A percentile compares a stretch with the other conserved stretches of the same genome.
Conservation (phyloP, 2,329 filamentous ascomycete species). For the Cladosporium velox region DNA sequence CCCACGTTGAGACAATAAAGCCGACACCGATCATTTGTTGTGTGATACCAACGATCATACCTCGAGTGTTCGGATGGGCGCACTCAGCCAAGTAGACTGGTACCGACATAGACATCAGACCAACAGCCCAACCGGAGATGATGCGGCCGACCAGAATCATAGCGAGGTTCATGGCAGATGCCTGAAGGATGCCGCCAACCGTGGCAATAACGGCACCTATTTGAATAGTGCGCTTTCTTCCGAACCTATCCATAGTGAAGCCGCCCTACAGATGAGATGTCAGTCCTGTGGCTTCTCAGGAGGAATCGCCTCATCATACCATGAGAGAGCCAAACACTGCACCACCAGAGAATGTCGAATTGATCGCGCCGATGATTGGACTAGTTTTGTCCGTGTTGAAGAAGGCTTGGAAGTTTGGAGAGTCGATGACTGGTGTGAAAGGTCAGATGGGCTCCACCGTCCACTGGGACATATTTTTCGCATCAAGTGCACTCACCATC, state of each 20-base stretch:
- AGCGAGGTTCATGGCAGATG: conserved; percentile 55
- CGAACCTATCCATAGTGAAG: conserved; percentile 62
- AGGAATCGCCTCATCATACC: conserved; percentile 27
- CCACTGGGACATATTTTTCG: background rate
- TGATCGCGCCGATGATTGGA: conserved; percentile 47
- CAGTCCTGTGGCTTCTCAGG: background rate
- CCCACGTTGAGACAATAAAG: conserved; percentile 58
- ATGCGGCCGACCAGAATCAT: conserved; percentile 63
- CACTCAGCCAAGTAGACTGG: conserved; percentile 66
- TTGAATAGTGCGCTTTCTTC: conserved; percentile 61
- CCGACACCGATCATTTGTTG: conserved; percentile 61
- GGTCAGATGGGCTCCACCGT: background rate
- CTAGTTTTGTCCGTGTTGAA: conserved; percentile 48
- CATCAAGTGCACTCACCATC: conserved; percentile 38
- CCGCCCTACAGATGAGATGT: conserved; percentile 35
- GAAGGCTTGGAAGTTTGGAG: conserved; percentile 57
- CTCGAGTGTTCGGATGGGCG: conserved; percentile 59
- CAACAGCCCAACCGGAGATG: conserved; percentile 61
- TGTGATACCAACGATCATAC: conserved; percentile 58
- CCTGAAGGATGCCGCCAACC: conserved; percentile 61
- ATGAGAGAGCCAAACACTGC: conserved; percentile 48
- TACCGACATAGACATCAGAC: conserved; percentile 60
- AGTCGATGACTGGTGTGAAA: conserved; percentile 47
- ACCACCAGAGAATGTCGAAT: conserved; percentile 37
- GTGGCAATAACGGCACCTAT: conserved; percentile 60